Evolutionary conservation across 2,329 filamentous ascomycete genomes (phyloP).

Genomic region (Microsporum ferrugineum): DNA sequence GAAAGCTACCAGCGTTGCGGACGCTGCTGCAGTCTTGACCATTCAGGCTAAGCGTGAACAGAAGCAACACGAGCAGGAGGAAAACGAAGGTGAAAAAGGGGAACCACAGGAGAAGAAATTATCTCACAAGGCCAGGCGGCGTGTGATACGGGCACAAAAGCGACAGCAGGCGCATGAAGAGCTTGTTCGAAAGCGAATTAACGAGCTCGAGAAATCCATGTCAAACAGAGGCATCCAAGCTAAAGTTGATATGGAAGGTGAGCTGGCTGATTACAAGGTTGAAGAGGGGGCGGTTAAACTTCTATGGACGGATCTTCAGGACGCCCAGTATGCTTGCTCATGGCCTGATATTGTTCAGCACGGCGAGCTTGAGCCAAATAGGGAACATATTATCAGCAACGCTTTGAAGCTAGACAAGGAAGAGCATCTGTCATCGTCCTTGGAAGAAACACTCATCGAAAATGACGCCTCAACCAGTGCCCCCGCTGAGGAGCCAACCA

Average conservation of each 20-base stretch:
- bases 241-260: conserved; percentile 21
- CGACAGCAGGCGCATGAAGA: conserved; percentile 19
- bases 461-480: background rate
- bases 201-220: conserved; percentile 15
- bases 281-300: conserved; percentile 31
- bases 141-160: conserved; percentile 21
- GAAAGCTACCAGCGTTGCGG: conserved; percentile 51
- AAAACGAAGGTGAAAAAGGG: conserved; percentile 8
- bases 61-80: conserved; percentile 12
- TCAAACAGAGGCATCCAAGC: conserved; percentile 16
- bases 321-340: conserved; percentile 31
- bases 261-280: conserved; percentile 19
- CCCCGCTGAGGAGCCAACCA: background rate
- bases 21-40: conserved; percentile 46
- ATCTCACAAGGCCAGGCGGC: conserved; percentile 22
- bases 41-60: conserved; percentile 20
- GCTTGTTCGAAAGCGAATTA: conserved; percentile 19
- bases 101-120: conserved; percentile 18
- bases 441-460: background rate
- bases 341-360: conserved; percentile 37
- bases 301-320: conserved; percentile 36
- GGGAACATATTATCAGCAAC: conserved; percentile 26
- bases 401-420: conserved; percentile 16
- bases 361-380: conserved; percentile 29
- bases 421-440: background rate